Evolutionary conservation across 768 basidiomycete species (phyloP), one percentile per base, ranked within the genome.

Genomic region (Termitomyces sp.): DNA sequence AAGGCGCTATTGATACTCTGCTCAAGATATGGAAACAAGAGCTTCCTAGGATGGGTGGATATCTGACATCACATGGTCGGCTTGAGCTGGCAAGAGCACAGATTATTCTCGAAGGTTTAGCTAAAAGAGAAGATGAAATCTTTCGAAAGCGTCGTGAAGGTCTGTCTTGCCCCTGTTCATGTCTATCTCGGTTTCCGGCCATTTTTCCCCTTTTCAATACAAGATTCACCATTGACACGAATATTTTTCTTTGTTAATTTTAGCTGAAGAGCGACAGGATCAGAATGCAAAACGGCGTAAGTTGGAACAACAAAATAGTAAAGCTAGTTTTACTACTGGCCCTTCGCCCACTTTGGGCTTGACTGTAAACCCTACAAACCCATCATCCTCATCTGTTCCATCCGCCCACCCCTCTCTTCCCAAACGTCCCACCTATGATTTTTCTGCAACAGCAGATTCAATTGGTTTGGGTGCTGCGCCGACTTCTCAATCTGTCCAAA

Each of bases 1-100:
- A 99, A 79, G 97, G 97, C 61, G 97, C 96, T 32, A 98, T 99
- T 78, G 97, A 98, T 79, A 97, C 91, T 57, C 78, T 99, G 60
- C 76, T 99, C 70, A 89, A 83, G 73, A 98, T 99, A 50, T 99
- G 97, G 97, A 94, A 91, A 74, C 80, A 80, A 74, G 93, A 95
- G 71, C 78, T 99, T 39, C 87, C 92, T 36, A 83, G 89, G 68
- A 98, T 99, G 97, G 96, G 95, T 53, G 97, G 97, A 46, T 99
- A 98, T 75, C 67, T 98, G 67, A 95, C 96, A 49, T 88, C 97
- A 68, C 89, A 97, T 72, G 97, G 97, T 57, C 82, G 84, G 67
- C 81, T 98, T 71, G 88, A 93, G 70, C 77, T 98, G 62, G 76
- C 83, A 50, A 81, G 95, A 73, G 92, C 88, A 48, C 90, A 97